Conservation (phyloP, 2,329 filamentous ascomycete species). For the Trichoderma breve region DNA sequence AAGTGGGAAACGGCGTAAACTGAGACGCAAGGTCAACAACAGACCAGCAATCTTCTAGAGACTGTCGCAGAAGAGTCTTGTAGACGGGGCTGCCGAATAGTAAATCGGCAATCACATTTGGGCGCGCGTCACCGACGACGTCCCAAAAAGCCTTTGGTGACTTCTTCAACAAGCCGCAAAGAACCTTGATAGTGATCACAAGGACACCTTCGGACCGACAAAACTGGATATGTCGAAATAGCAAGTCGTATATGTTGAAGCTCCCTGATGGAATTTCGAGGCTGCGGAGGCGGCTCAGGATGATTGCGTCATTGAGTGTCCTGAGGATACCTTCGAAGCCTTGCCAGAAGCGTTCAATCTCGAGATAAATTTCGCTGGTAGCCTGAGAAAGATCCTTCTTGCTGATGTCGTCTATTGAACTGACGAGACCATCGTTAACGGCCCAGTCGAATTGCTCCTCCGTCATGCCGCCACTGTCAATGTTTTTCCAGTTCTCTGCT, state of each 20-base stretch:
- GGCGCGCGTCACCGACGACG: conserved; percentile 76
- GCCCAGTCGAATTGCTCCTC: conserved; percentile 83
- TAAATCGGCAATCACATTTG: conserved; percentile 77
- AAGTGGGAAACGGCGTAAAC: conserved; percentile 62
- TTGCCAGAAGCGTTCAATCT: conserved; percentile 74
- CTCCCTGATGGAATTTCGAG: conserved; percentile 63
- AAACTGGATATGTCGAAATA: conserved; percentile 53
- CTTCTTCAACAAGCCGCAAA: conserved; percentile 70
- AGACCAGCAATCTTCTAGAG: conserved; percentile 47
- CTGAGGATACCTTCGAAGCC: conserved; percentile 72
- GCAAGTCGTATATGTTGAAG: conserved; percentile 65
- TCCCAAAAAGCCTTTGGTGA: conserved; percentile 84
- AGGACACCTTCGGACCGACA: conserved; percentile 58
- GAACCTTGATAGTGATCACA: conserved; percentile 65
- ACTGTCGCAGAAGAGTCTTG: conserved; percentile 59
- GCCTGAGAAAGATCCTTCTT: conserved; percentile 40
- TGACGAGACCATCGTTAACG: conserved; percentile 69
- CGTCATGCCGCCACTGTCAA: conserved; percentile 60
- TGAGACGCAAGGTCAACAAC: conserved; percentile 41
- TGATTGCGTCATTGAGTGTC: conserved; percentile 68
- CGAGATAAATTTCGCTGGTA: conserved; percentile 36
- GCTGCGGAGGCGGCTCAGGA: conserved; percentile 73
- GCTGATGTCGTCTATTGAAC: conserved; percentile 63
- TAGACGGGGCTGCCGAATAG: conserved; percentile 72
- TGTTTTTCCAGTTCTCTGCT: conserved; percentile 41